Evolutionary conservation across 371 early-diverging fungal genomes (phyloP), one percentile per base, ranked within the genome.

Genomic region (Chytridiales sp.): DNA sequence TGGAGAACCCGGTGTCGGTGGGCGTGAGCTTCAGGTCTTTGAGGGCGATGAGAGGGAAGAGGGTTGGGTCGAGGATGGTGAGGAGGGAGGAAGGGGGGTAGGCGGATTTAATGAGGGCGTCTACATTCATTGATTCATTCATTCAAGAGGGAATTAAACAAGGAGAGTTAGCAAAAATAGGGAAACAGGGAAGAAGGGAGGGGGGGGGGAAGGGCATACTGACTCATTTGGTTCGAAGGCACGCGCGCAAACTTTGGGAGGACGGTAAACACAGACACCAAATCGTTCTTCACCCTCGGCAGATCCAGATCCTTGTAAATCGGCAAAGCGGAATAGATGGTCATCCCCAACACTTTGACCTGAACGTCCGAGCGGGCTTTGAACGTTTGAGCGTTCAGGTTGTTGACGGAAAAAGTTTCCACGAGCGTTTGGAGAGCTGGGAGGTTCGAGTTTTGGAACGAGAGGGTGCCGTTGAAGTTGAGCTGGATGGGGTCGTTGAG

Each of bases 21-120:
- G 31, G 26, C 17, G 17, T 26, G 38, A 48, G 13, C 31, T 21
- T 24, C 27, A 58, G 27, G 24, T 4, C 30, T n/a, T 47, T 47
- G 59, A 58, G 32, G 17, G 49, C 59, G 17, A 47, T 47, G 29
- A 32, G n/a, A 15, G 59, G 47, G 39, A 55, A 55, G 4, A 55
- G 44, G 44, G 42, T 22, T 26, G 24, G 4, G 55, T 55, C 34
- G 55, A 35, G 5, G 55, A 55, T 30, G 13, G 55, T 55, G 55
- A 55, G 39, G 40, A 55, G 19, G 17, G 9, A 9, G 39, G 13
- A 13, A 13, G 9, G 39, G 39, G 9, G 15, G 55, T 55, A 17
- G 26, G 40, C 44, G 55, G 39, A 9, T 39, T 39, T n/a, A n/a
- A 39, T 39, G 39, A 39, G 39, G 39, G 9, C n/a, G 39, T 39